Evolutionary conservation across 805 yeast species (phyloP), one percentile per base, ranked within the genome.

Genomic region (Saccharomycopsis schoenii): DNA sequence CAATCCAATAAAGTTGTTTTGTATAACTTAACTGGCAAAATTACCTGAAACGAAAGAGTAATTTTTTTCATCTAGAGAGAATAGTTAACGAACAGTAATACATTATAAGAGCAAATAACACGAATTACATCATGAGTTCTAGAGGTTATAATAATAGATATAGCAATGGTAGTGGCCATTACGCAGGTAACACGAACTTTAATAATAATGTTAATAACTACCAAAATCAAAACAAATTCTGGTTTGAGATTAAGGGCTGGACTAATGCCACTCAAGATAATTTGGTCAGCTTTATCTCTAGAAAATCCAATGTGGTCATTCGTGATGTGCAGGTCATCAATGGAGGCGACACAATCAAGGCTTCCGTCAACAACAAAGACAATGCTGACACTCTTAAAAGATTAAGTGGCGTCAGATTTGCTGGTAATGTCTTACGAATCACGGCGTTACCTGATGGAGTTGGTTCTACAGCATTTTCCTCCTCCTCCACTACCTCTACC

Each of bases 361-460:
- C 88, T 0, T 76, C 76, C 17, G 92, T 88, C 15, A 74, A 75
- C 47, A 72, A 71, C 3, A 74, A 76, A 37, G 72, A 73, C 29
- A 89, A 88, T 19, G 90, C 90, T 0, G 77, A 80, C 21, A 79
- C 76, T 6, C 73, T 90, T 57, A 70, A 75, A 51, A 81, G 79
- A 62, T 85, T 86, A 81, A 77, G 80, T 51, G 97, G 97, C n/a
- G 84, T 86, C 58, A 77, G 84, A 62, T 91, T 89, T 75, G 96
- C 96, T 1, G 93, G 94, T 10, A 80, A 82, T 56, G 69, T 82
- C 1, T 76, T 92, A 67, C 78, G 77, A 64, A 79, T 92, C 63
- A 74, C 77, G 57, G 74, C 80, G 10, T 63, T 61, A 15, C 61
- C 62, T 19, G 52, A 47, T 15, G 62, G 66, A 11, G 60, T 63